Base-by-base conservation (phyloP, 2,329 filamentous ascomycete genomes). In the Aspergillus amoenus region DNA sequence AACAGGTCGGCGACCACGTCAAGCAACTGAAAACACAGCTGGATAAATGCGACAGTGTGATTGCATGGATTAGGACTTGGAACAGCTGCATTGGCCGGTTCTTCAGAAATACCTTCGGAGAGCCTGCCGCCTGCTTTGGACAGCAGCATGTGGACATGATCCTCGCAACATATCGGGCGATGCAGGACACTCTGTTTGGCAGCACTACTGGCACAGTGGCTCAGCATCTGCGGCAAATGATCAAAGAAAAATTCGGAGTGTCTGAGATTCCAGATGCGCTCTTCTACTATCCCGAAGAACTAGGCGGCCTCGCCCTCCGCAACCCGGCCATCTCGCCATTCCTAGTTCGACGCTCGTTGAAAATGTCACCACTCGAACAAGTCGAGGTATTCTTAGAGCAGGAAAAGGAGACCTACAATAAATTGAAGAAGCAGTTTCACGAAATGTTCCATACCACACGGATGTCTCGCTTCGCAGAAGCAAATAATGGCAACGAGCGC, bases 51-150 rank as follows among this genome's bases (percentile, higher is more conserved):
- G 75, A 78, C 48, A 83, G 78, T 54, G 70, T 84, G 5, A 79
- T 85, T 49, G 74, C 77, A 15, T 84, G 80, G 76, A 76, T 84
- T 4, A 77, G 82, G 58, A 81, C 79, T 0, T 84, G 81, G 76
- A 84, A 84, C 62, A 81, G 74, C 43, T 83, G 82, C 62, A 77
- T 79, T 32, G 74, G 72, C 2, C 73, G 76, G 7, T 84, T 83
- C 66, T 82, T 84, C 68, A 71, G 72, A 18, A 76, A 73, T 55
- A 82, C 82, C 55, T 82, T 84, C 52, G 81, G 78, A 3, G 74
- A 78, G 56, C 75, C 80, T 1, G 76, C 80, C 12, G 76, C 79
- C 44, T 81, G 78, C 61, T 80, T 82, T 56, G 79, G 79, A 0
- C 76, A 74, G 22, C 64, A 72, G 17, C 81, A 83, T 59, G 73